Evolutionary conservation across 2,329 filamentous ascomycete genomes (phyloP).

Genomic region (Drechmeria coniospora): DNA sequence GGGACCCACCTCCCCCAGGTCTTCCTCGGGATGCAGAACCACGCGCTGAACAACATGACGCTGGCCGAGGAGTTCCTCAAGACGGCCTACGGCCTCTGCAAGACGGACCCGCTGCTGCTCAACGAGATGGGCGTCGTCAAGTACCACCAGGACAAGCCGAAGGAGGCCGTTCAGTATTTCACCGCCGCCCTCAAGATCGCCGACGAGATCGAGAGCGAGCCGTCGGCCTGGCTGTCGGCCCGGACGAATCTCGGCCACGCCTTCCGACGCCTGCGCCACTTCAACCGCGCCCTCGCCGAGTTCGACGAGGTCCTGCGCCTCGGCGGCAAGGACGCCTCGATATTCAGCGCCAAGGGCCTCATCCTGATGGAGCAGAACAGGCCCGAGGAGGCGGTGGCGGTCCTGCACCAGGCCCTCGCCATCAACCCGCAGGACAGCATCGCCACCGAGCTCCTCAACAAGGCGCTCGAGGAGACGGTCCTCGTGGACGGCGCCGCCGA

Average conservation of each 20-base stretch:
- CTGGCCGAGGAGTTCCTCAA: conserved; percentile 90
- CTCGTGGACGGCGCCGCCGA: conserved; percentile 26
- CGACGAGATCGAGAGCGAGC: conserved; percentile 66
- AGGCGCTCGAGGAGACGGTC: conserved; percentile 50
- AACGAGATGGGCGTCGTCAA: conserved; percentile 96
- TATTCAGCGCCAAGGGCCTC: conserved; percentile 72
- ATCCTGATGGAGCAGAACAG: conserved; percentile 65
- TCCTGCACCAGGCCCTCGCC: conserved; percentile 72
- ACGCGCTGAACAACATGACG: conserved; percentile 86
- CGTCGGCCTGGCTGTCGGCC: conserved; percentile 67
- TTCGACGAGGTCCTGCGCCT: conserved; percentile 80
- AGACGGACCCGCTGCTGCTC: conserved; percentile 73
- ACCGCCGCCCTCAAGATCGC: conserved; percentile 62
- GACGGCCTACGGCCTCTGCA: conserved; percentile 70
- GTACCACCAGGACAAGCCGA: conserved; percentile 73
- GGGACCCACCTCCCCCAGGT: conserved; percentile 91
- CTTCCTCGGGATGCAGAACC: conserved; percentile 96
- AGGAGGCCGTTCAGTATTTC: conserved; percentile 66
- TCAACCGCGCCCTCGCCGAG: conserved; percentile 56
- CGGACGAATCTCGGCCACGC: conserved; percentile 84
- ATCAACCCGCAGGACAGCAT: conserved; percentile 68
- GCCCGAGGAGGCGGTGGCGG: conserved; percentile 61
- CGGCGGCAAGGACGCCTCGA: conserved; percentile 61
- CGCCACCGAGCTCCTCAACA: conserved; percentile 61
- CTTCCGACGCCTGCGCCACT: conserved; percentile 54